Conservation (phyloP, 2,329 filamentous ascomycete genomes). For the Biscogniauxia mediterranea region DNA sequence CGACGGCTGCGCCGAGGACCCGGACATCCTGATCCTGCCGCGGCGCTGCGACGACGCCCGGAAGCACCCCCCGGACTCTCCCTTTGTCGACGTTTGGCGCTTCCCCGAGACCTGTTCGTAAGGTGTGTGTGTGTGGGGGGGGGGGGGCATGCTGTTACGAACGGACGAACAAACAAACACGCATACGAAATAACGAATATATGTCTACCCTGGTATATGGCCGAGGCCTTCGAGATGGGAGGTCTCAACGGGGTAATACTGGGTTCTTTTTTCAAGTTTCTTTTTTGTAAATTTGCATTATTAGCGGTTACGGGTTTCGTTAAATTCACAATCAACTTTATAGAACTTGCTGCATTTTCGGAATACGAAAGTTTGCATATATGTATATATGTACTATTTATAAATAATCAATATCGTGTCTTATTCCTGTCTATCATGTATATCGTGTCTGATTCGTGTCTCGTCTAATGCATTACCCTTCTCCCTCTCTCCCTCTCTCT, state of each 20-base stretch:
- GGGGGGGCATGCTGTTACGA: no score
- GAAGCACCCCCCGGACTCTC: constrained; percentile 9
- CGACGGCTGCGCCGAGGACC: constrained; percentile 13
- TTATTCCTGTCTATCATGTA: background rate
- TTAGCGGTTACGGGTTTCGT: background rate
- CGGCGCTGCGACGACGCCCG: constrained; percentile 20
- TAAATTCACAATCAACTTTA: background rate
- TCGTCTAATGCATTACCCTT: no score
- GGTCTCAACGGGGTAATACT: no score
- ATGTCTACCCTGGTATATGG: no score
- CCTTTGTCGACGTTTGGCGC: background rate
- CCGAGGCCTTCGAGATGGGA: no score
- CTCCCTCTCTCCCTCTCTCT: no score
- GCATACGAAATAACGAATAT: no score
- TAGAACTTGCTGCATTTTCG: background rate
- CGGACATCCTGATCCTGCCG: constrained; percentile 21
- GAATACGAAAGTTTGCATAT: no score
- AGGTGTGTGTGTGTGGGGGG: no score
- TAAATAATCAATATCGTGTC: background rate
- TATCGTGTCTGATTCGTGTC: no score
- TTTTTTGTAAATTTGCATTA: background rate
- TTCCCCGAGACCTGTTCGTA: background rate
- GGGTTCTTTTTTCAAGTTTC: no score
- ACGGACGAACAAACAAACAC: no score
- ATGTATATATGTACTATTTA: background rate